phyloP scores from a whole-genome alignment of 345 rosid species.

The Geranium rotundifolium region DNA sequence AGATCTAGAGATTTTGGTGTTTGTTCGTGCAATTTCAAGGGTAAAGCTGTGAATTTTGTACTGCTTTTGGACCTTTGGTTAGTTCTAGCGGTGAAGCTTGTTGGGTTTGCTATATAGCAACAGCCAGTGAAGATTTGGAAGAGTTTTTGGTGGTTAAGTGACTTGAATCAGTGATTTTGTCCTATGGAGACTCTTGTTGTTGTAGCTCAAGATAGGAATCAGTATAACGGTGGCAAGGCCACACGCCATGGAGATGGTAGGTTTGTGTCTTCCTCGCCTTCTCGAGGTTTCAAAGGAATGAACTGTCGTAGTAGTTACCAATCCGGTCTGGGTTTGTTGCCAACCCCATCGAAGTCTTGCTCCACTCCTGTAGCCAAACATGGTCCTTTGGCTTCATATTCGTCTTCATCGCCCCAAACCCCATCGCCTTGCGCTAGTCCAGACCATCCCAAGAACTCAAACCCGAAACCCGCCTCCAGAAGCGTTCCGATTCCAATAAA shows the following conservation, averaged over 20 bases:
- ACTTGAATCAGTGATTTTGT: constrained; percentile 10
- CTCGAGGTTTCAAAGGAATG: constrained; percentile 44
- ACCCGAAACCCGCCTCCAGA: constrained; percentile 10
- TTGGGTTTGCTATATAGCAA: background rate
- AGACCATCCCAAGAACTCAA: constrained; percentile 8
- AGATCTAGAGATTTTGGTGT: background rate
- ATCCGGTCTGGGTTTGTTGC: constrained; percentile 65
- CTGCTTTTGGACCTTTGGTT: background rate
- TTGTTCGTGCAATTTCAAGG: background rate
- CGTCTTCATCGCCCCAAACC: constrained; percentile 18
- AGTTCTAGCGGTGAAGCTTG: constrained; percentile 6
- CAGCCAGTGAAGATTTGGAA: constrained; percentile 1
- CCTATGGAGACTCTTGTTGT: constrained; percentile 76
- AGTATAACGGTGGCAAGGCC: constrained; percentile 31
- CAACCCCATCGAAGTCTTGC: constrained; percentile 36
- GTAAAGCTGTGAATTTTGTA: constrained; percentile 15
- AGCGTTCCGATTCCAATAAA: constrained; percentile 50
- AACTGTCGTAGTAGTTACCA: constrained; percentile 72
- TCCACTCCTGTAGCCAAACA: constrained; percentile 22
- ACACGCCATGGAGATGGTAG: constrained; percentile 30
- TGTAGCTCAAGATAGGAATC: constrained; percentile 55
- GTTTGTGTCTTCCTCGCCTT: constrained; percentile 36
- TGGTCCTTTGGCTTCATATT: constrained; percentile 1
- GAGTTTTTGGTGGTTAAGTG: background rate
- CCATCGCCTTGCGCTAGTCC: constrained; percentile 14